These are phyloP conservation scores for Tuber indicum DNA, from an alignment of 495 filamentous ascomycete genomes.

Conservation along the genomic window DNA sequence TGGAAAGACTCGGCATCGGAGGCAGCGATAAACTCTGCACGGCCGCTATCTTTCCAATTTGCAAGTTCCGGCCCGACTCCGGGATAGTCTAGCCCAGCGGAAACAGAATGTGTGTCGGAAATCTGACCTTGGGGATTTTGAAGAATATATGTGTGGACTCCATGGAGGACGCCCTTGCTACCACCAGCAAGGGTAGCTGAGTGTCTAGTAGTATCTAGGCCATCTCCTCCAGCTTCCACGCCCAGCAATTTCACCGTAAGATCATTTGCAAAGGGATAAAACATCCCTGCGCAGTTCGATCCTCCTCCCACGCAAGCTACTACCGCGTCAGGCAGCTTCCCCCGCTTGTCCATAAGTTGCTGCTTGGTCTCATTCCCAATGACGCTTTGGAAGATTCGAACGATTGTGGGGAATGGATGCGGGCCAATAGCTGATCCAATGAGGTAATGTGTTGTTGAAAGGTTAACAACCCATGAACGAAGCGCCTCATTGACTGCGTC, in stretches of 20 bases:
- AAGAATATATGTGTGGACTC: slow-evolving; percentile 89
- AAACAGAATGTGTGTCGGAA: slow-evolving; percentile 87
- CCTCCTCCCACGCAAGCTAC: slow-evolving; percentile 95
- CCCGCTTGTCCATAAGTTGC: slow-evolving; percentile 71
- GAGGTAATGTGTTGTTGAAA: slow-evolving; percentile 91
- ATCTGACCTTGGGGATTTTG: slow-evolving; percentile 92
- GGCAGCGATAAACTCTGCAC: slow-evolving; percentile 83
- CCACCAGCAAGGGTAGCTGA: slow-evolving; percentile 82
- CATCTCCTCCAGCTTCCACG: slow-evolving; percentile 92
- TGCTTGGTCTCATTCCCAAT: slow-evolving; percentile 88
- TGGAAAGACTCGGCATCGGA: slow-evolving; percentile 85
- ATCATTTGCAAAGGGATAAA: slow-evolving; percentile 92
- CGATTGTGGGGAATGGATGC: slow-evolving; percentile 92
- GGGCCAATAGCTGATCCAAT: slow-evolving; percentile 92
- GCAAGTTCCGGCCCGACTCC: slow-evolving; percentile 90
- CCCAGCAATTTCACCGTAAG: slow-evolving; percentile 77
- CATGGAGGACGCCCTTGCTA: slow-evolving; percentile 86
- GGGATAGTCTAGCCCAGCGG: slow-evolving; percentile 95
- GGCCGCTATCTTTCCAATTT: slow-evolving; percentile 79
- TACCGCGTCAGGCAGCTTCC: slow-evolving; percentile 88
- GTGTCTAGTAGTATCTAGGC: slow-evolving; percentile 80
- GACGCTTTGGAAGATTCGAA: slow-evolving; percentile 88
- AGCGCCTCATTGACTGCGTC: slow-evolving; percentile 94
- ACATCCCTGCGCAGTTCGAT: slow-evolving; percentile 62
- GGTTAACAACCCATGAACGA: slow-evolving; percentile 76